These are phyloP conservation scores for Botrytis galanthina DNA, from an alignment of 2,329 filamentous ascomycete species.

Conservation along the genomic window DNA sequence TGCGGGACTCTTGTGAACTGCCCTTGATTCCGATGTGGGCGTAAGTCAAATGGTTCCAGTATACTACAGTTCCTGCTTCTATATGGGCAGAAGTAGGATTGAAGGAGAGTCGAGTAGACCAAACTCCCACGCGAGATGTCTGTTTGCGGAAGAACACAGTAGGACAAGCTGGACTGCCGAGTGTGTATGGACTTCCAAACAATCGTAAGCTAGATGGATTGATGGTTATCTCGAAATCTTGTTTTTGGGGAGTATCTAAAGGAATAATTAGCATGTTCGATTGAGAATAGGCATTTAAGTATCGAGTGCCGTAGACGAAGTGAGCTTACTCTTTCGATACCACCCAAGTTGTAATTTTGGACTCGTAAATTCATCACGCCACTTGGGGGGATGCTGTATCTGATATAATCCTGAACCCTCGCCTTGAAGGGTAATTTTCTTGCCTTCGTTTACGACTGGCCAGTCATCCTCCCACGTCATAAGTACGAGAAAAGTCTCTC, in stretches of 20 bases:
- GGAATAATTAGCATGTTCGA: not conserved
- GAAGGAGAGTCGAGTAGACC: constrained; percentile 6
- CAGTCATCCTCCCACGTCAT: constrained; percentile 52
- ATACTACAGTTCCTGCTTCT: constrained; percentile 6
- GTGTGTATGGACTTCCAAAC: not conserved
- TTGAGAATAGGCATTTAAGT: not conserved
- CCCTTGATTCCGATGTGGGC: not conserved
- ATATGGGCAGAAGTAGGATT: not conserved
- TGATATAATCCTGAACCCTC: constrained; percentile 5
- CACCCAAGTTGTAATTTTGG: constrained; percentile 6
- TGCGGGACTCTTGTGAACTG: not conserved
- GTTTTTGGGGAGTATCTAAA: not conserved
- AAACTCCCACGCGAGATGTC: constrained; percentile 2
- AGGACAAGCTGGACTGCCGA: not conserved
- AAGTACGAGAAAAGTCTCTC: constrained; percentile 51
- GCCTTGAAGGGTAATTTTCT: not conserved
- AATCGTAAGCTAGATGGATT: not conserved
- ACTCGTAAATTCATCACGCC: constrained; percentile 6
- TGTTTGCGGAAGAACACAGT: constrained; percentile 13
- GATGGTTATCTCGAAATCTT: not conserved
- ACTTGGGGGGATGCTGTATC: not conserved
- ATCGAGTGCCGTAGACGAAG: not conserved
- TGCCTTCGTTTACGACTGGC: constrained; percentile 40
- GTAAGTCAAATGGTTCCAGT: constrained; percentile 3
- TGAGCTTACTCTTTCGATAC: constrained; percentile 13